Evolutionary conservation across 2,329 filamentous ascomycete genomes (phyloP).

Genomic region (Lasiodiplodia sp.): DNA sequence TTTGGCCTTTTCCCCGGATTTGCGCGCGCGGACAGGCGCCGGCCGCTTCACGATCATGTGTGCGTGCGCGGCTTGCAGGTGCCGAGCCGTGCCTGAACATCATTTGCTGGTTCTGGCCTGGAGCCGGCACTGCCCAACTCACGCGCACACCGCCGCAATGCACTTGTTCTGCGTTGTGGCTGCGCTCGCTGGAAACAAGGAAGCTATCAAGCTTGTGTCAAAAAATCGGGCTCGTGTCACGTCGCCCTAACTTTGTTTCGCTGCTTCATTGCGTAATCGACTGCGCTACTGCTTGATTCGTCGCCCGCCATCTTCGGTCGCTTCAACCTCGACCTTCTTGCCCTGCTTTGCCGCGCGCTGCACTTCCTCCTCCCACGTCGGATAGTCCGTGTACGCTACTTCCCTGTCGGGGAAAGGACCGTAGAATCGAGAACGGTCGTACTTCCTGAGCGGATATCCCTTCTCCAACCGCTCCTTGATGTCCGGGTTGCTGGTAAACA

Average conservation of each 20-base stretch:
- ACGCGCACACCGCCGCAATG: constrained; percentile 13
- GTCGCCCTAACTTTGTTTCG: constrained; percentile 1
- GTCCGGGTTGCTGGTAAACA: constrained; percentile 58
- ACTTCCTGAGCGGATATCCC: constrained; percentile 48
- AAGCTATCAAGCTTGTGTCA: neutral
- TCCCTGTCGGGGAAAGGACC: constrained; percentile 35
- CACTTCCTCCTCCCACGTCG: constrained; percentile 33
- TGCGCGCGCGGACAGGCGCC: constrained; percentile 15
- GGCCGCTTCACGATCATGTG: constrained; percentile 28
- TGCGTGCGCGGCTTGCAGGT: constrained; percentile 24
- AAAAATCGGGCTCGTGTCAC: constrained; percentile 11
- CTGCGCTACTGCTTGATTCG: constrained; percentile 12
- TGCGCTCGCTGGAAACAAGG: constrained; percentile 14
- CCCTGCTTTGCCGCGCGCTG: constrained; percentile 15
- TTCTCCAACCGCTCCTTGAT: constrained; percentile 52
- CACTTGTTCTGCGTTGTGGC: neutral
- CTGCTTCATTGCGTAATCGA: constrained; percentile 6
- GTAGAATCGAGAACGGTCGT: constrained; percentile 52
- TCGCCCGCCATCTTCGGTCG: constrained; percentile 2
- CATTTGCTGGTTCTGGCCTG: constrained; percentile 26
- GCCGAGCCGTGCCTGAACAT: constrained; percentile 30
- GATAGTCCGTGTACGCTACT: constrained; percentile 48
- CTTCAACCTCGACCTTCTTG: constrained; percentile 14
- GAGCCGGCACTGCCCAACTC: neutral
- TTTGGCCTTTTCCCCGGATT: constrained; percentile 26